Conservation (phyloP, 139 green algal species). For the Chlamydomonas eustigma region DNA sequence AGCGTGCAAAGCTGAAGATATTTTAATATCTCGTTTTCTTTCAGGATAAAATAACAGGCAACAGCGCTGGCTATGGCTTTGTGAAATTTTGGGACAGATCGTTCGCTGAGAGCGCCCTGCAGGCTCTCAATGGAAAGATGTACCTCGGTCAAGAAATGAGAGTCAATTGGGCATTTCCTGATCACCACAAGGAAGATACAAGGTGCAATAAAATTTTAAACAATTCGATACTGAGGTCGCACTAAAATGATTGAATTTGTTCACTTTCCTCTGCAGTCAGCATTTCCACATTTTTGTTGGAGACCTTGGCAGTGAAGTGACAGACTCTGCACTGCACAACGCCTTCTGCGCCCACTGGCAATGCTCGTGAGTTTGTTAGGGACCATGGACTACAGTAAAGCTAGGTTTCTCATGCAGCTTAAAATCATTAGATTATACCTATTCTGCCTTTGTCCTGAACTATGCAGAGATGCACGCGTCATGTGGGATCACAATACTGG, state of each 20-base stretch:
- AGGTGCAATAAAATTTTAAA: no score
- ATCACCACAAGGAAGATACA: constrained; percentile 59
- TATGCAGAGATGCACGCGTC: constrained; percentile 62
- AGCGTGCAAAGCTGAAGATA: neutral
- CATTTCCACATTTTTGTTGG: constrained; percentile 75
- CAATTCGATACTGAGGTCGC: no score
- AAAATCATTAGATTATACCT: neutral
- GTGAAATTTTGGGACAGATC: constrained; percentile 51
- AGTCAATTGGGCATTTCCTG: constrained; percentile 76
- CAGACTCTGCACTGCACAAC: constrained; percentile 37
- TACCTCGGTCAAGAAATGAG: constrained; percentile 60
- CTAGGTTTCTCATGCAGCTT: no score
- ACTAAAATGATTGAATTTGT: no score
- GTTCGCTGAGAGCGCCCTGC: constrained; percentile 20
- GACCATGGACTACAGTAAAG: no score
- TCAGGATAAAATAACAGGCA: constrained; percentile 28
- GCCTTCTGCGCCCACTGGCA: constrained; percentile 17
- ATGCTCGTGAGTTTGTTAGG: constrained; percentile 32
- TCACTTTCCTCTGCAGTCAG: neutral
- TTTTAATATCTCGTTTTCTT: neutral
- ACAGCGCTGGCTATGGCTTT: constrained; percentile 67
- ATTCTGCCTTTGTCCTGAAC: neutral
- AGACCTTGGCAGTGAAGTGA: constrained; percentile 55
- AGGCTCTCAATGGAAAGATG: constrained; percentile 26
- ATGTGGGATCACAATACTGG: constrained; percentile 75